Base-by-base conservation (phyloP, 2,329 filamentous ascomycete genomes). In the Apiospora koreana region DNA sequence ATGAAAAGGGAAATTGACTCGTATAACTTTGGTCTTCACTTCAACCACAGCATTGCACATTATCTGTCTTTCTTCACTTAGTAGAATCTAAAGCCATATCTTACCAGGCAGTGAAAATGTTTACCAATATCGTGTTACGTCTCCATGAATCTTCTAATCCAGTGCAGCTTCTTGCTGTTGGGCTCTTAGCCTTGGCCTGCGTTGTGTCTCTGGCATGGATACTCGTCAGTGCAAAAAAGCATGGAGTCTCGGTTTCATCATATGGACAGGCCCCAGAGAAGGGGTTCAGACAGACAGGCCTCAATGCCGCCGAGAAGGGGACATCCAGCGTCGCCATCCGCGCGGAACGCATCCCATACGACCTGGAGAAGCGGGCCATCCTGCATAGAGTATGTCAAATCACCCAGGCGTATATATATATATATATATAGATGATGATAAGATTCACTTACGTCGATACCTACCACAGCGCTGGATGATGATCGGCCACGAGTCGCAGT, bases 401-500 rank as follows among this genome's bases (percentile, higher is more conserved):
- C 3, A n/a, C 9, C 3, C 9, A 18, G 8, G n/a, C n/a, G n/a
- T 0, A 1, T 35, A 6, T n/a, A 3, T 1, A 3, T 7, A 21
- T 0, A 1, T 35, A 6, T n/a, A 3, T 1, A 3, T 7, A 21
- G 3, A 54, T 8, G 18, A 10, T 28, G 2, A 5, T 3, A 9
- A n/a, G 18, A 21, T 16, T 35, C 12, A 23, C 23, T 1, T 21
- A 14, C 12, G 14, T 35, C 8, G 35, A 35, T 35, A 8, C 35
- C 35, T 43, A 41, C n/a, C n/a, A 35, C 35, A 69, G 68, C 41
- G 68, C 7, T 69, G 68, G 68, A 45, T 66, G 38, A 69, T 69
- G 68, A 31, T 50, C 25, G 66, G 25, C 16, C 66, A 68, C 31
- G 41, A 84, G 73, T 80, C 80, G 69, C 82, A 87, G 69, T 79